These are phyloP conservation scores for Adansonia madagascariensis DNA, from an alignment of 441 rosid genomes.

Conservation along the genomic window DNA sequence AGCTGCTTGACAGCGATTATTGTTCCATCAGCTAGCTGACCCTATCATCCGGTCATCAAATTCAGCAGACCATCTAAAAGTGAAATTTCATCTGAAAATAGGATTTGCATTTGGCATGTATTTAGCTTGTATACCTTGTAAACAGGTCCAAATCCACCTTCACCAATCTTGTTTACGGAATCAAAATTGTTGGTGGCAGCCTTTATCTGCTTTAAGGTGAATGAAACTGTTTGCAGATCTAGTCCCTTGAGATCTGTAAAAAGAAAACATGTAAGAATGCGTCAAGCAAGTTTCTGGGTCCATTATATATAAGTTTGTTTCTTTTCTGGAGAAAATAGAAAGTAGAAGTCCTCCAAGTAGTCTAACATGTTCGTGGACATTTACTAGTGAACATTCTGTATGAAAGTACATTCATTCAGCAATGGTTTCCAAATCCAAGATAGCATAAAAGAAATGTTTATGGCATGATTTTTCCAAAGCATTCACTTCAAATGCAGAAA, in stretches of 20 bases:
- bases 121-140: constrained; percentile 43
- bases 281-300: neutral
- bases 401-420: neutral
- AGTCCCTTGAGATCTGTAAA: constrained; percentile 42
- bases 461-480: neutral
- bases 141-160: constrained; percentile 72
- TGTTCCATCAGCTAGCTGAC: constrained; percentile 50
- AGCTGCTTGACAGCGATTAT: constrained; percentile 64
- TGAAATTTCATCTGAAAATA: neutral
- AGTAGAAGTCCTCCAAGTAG: neutral
- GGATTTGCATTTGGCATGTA: neutral
- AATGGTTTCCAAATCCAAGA: neutral
- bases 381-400: neutral
- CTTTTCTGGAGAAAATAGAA: neutral
- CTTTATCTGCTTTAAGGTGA: constrained; percentile 50
- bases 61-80: neutral
- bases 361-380: neutral
- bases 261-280: constrained; percentile 19
- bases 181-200: constrained; percentile 57
- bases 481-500: neutral
- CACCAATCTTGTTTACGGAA: constrained; percentile 57
- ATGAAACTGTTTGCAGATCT: constrained; percentile 48
- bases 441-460: neutral
- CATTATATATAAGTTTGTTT: neutral
- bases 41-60: constrained; percentile 41